Evolutionary conservation across 345 rosid genomes (phyloP).

Genomic region (Salix caprea): DNA sequence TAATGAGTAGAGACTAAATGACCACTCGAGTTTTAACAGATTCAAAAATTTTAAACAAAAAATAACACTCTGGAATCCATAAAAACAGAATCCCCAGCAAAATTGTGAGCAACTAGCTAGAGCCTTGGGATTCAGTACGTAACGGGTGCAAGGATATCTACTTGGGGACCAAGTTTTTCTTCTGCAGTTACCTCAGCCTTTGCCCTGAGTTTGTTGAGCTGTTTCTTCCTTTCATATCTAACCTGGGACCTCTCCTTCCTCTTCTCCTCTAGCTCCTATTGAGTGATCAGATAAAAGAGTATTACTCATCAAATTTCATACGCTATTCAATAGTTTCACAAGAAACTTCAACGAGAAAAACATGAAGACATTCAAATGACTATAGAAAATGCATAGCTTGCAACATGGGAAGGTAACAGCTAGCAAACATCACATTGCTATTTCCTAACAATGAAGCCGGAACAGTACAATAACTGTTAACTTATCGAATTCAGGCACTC

Average conservation of each 20-base stretch:
- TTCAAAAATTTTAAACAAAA: background rate
- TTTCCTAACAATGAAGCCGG: too few relatives aligned
- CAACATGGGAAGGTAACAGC: too few relatives aligned
- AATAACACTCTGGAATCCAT: background rate
- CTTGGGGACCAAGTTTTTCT: constrained; percentile 70
- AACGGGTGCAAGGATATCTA: constrained; percentile 57
- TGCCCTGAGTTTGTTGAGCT: constrained; percentile 59
- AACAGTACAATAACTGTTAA: too few relatives aligned
- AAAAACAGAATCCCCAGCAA: background rate
- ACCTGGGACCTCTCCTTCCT: constrained; percentile 71
- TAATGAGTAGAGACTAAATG: background rate
- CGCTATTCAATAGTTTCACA: too few relatives aligned
- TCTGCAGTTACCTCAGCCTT: constrained; percentile 81
- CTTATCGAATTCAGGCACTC: too few relatives aligned
- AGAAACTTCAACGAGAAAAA: too few relatives aligned
- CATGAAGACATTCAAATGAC: too few relatives aligned
- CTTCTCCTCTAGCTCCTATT: constrained; percentile 75
- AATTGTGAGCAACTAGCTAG: constrained; percentile 6
- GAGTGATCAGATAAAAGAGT: background rate
- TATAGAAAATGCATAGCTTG: too few relatives aligned
- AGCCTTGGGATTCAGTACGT: constrained; percentile 31
- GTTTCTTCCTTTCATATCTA: constrained; percentile 72
- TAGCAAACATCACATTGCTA: too few relatives aligned
- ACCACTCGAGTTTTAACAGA: background rate
- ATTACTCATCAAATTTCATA: background rate